phyloP scores from a whole-genome alignment of 2,329 filamentous ascomycete genomes.

The Hawksworthiomyces lignivorus region DNA sequence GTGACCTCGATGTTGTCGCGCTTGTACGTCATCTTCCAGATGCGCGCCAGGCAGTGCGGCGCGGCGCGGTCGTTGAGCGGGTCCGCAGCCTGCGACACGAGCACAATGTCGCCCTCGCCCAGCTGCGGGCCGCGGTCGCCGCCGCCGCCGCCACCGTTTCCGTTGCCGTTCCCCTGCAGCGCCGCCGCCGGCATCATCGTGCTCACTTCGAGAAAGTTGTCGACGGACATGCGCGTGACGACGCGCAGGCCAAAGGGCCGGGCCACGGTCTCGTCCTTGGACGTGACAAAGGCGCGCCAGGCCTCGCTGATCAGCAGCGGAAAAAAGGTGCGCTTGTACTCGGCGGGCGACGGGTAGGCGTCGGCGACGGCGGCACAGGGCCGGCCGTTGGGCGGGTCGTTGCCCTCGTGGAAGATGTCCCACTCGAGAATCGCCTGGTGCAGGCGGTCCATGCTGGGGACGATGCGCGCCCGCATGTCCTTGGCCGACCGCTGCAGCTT shows the following conservation, averaged over 20 bases:
- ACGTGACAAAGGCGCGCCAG: slow-evolving; percentile 87
- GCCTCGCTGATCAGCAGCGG: slow-evolving; percentile 86
- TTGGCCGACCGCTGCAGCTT: slow-evolving; percentile 76
- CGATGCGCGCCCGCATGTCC: slow-evolving; percentile 87
- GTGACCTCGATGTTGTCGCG: slow-evolving; percentile 75
- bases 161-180: slow-evolving; percentile 37
- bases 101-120: slow-evolving; percentile 78
- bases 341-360: slow-evolving; percentile 64
- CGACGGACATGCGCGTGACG: slow-evolving; percentile 78
- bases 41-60: slow-evolving; percentile 78
- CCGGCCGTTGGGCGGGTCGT: slow-evolving; percentile 71
- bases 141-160: slow-evolving; percentile 45
- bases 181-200: slow-evolving; percentile 67
- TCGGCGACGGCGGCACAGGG: slow-evolving; percentile 70
- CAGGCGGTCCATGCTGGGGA: slow-evolving; percentile 77
- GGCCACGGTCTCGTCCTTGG: slow-evolving; percentile 75
- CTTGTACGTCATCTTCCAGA: slow-evolving; percentile 73
- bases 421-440: slow-evolving; percentile 84
- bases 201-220: slow-evolving; percentile 87
- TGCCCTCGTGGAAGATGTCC: slow-evolving; percentile 88
- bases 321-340: slow-evolving; percentile 86
- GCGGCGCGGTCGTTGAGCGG: slow-evolving; percentile 59
- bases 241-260: slow-evolving; percentile 84
- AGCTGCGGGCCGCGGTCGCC: slow-evolving; percentile 29
- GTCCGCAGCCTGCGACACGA: slow-evolving; percentile 67